Conservation (phyloP, 306 rosid genomes). For the Glycyrrhiza uralensis region DNA sequence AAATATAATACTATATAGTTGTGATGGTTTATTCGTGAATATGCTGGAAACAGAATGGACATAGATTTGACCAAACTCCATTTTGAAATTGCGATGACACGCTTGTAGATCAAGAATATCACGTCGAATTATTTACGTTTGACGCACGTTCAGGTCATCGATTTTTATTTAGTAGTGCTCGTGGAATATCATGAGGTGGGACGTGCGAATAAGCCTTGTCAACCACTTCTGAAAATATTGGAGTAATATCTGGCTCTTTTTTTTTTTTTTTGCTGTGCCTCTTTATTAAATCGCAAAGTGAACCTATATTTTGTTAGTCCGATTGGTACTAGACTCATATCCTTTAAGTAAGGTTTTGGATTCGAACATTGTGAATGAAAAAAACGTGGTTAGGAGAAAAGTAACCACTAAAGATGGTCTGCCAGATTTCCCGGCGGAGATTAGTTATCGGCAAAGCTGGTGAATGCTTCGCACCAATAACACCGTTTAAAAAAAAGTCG, state of each 20-base stretch:
- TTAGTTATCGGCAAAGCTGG: too few species aligned
- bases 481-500: too few species aligned
- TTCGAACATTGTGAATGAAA: too few species aligned
- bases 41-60: background rate
- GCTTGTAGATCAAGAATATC: background rate
- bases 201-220: constrained; percentile 1
- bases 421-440: too few species aligned
- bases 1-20: background rate
- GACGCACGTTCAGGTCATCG: constrained; percentile 2
- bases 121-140: background rate
- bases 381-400: too few species aligned
- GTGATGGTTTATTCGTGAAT: background rate
- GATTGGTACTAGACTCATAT: too few species aligned
- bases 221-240: constrained; percentile 13
- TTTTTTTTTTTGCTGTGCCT: background rate
- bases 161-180: background rate
- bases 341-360: too few species aligned
- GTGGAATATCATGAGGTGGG: constrained; percentile 1
- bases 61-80: background rate
- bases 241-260: background rate
- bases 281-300: background rate
- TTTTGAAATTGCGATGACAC: background rate
- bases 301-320: too few species aligned
- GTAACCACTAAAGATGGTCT: too few species aligned
- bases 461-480: too few species aligned